Conservation (phyloP, 2,329 filamentous ascomycete species). For the Alternaria tenuissima region DNA sequence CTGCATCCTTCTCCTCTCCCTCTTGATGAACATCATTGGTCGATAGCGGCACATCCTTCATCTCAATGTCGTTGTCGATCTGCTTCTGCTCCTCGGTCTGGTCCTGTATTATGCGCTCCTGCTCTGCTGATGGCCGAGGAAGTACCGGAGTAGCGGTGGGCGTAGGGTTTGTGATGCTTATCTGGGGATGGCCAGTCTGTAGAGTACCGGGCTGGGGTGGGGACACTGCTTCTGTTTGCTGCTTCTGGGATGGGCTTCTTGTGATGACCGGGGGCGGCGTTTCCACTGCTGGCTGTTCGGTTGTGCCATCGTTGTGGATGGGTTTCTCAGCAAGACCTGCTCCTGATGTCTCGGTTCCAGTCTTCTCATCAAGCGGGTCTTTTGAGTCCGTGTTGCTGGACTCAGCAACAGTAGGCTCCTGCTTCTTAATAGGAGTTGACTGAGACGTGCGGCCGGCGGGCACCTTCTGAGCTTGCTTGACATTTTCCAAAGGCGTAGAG, state of each 20-base stretch:
- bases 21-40: constrained; percentile 58
- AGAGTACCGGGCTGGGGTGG: constrained; percentile 45
- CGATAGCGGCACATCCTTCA: constrained; percentile 68
- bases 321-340: constrained; percentile 35
- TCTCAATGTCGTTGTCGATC: constrained; percentile 66
- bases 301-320: constrained; percentile 31
- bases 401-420: constrained; percentile 50
- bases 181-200: constrained; percentile 48
- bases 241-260: constrained; percentile 45
- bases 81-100: constrained; percentile 58
- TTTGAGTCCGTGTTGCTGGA: constrained; percentile 57
- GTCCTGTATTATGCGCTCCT: constrained; percentile 57
- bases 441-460: constrained; percentile 55
- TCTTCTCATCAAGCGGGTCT: constrained; percentile 57
- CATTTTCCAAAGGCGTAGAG: constrained; percentile 57
- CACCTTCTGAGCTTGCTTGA: constrained; percentile 52
- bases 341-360: constrained; percentile 33
- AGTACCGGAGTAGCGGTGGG: constrained; percentile 51
- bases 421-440: constrained; percentile 58
- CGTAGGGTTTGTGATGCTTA: constrained; percentile 57
- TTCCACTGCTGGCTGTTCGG: constrained; percentile 33
- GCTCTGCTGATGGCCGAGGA: constrained; percentile 46
- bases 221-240: constrained; percentile 39
- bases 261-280: constrained; percentile 38
- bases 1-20: constrained; percentile 34